Conservation (phyloP, 495 filamentous ascomycete species). For the Pyrenula aspistea region DNA sequence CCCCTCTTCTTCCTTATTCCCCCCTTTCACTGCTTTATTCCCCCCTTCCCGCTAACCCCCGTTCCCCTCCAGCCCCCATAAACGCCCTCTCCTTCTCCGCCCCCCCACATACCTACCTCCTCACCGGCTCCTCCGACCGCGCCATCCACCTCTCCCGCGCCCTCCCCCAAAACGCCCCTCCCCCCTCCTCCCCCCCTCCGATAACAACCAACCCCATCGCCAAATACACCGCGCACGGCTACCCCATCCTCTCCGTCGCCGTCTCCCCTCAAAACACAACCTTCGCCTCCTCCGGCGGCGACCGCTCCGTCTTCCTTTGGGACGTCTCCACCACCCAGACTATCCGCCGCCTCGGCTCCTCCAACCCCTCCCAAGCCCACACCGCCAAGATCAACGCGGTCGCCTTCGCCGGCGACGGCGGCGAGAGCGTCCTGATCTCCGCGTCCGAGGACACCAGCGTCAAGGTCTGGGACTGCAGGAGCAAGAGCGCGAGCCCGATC, state of each 20-base stretch:
- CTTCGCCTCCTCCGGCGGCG: conserved; percentile 76
- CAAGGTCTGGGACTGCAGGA: conserved; percentile 71
- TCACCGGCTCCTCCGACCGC: conserved; percentile 80
- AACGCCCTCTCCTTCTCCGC: conserved; percentile 30
- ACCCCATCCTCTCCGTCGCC: conserved; percentile 73
- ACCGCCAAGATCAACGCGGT: conserved; percentile 62
- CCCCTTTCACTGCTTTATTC: not conserved
- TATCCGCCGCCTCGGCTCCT: conserved; percentile 51
- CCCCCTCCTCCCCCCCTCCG: conserved; percentile 20
- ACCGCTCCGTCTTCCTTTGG: conserved; percentile 85
- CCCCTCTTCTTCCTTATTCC: not conserved
- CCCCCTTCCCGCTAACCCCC: too few relatives aligned
- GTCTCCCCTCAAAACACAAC: conserved; percentile 66
- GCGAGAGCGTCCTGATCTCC: conserved; percentile 36
- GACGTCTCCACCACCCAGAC: conserved; percentile 74
- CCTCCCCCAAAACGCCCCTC: conserved; percentile 24
- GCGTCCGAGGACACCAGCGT: conserved; percentile 51
- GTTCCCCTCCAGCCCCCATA: conserved; percentile 18
- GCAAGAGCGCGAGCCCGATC: conserved; percentile 51
- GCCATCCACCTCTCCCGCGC: conserved; percentile 71
- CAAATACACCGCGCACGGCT: conserved; percentile 78
- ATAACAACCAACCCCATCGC: conserved; percentile 53
- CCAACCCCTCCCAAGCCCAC: conserved; percentile 40
- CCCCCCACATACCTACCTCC: conserved; percentile 39
- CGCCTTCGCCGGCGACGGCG: conserved; percentile 60